Base-by-base conservation (phyloP, 768 basidiomycete genomes). In the Suillus variegatus region DNA sequence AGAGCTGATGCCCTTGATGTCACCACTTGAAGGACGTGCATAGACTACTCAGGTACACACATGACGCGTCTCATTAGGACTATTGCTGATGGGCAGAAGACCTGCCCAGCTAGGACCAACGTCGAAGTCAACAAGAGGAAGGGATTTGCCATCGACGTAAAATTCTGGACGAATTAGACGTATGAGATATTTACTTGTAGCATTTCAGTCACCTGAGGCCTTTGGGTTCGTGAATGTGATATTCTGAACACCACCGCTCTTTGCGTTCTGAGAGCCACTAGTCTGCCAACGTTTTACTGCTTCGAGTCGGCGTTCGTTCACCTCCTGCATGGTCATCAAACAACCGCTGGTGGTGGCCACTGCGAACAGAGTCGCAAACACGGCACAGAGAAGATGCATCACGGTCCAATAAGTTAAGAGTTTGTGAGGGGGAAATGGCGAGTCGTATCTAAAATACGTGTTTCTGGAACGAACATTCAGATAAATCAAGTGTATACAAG, bases 81-180 rank as follows among this genome's bases (percentile, higher is more conserved):
- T 75, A 35, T 74, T 73, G 67, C 89, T 91, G 63, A 93, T 92
- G 2, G 91, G 91, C 61, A 93, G 70, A 28, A 93, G 78, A 7
- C 91, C 91, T 4, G 89, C 89, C 89, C 46, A 92, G 67, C 88
- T 90, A 47, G 90, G 88, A 4, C 91, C 91, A 46, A 91, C 80
- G 68, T 92, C 89, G 68, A 88, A 92, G 69, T 88, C 81, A 25
- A 92, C 88, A 46, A 87, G 79, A 5, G 91, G 90, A 52, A 93
- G 86, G 32, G 75, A 78, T 47, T 75, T 81, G 2, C 91, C 91
- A 67, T 91, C 79, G n/a, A 93, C 91, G 70, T 79, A 90, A 72
- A 91, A 92, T 68, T 88, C 90, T 90, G 51, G 14, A 32, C 16
- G 25, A 52, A 52, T 52, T 14, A 52, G 80, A 20, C 46, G 10